Evolutionary conservation across 148 eudicot species (phyloP), one percentile per base, ranked within the genome.

Genomic region (Oxyria digyna): DNA sequence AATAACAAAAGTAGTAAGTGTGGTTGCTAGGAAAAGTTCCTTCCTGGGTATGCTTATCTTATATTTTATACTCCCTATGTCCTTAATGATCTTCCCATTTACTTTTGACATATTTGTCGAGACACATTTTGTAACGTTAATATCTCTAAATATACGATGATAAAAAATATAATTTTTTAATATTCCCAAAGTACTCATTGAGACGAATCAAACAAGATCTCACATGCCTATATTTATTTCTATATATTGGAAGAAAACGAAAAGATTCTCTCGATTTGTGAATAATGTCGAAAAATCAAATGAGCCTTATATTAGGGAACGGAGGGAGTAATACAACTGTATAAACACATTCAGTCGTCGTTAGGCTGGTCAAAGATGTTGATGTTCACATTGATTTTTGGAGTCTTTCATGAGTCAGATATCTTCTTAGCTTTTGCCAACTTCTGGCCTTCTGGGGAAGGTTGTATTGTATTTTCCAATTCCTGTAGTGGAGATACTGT

Each of bases 311-410:
- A n/a, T n/a, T n/a, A n/a, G n/a, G n/a, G n/a, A n/a, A n/a, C n/a
- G n/a, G n/a, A n/a, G n/a, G n/a, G n/a, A n/a, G n/a, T n/a, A 5
- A 59, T 31, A 59, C 18, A 59, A 4, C 31, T 59, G 29, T 31
- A 59, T 59, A 29, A 29, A 59, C 65, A 27, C 65, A 14, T 59
- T 59, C 18, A 6, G 18, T 59, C 65, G 6, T 59, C 18, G 65
- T 59, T 59, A 59, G 65, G 65, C 65, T 31, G 38, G 65, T 59
- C 65, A 59, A 59, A 59, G 65, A 59, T 59, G 35, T 59, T 27
- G 65, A 59, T 6, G 10, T 59, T 59, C 65, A 59, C 38, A 59
- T 31, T 59, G 37, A 4, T 59, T 59, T 59, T 15, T 59, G 38
- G n/a, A 59, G 20, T 31, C 38, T 29, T 59, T 38, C 35, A 59